Evolutionary conservation across 305 asterid species (phyloP), one percentile per base, ranked within the genome.

Genomic region (Caryopteris hybrid): DNA sequence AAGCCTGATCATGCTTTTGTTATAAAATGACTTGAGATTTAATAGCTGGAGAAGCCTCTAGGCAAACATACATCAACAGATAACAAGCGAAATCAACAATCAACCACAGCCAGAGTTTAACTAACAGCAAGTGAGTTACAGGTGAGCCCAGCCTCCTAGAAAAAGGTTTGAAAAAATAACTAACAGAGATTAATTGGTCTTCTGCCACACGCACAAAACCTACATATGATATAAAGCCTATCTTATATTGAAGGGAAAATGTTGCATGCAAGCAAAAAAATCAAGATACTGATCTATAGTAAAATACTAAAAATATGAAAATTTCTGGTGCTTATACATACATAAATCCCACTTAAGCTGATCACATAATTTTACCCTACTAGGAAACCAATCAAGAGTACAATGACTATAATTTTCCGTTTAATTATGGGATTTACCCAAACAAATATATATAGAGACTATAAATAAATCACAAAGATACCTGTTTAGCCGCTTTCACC

Each of bases 401-500:
- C 10, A 34, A 55, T 5, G 27, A 17, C 12, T 60, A 39, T 25
- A 22, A 31, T 33, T 31, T n/a, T 23, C n/a, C 43, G 33, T 3
- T 18, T 20, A 23, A 34, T 13, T 50, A 9, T 46, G 31, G 41
- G 17, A 54, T 53, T 23, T 11, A 53, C 29, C 42, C 23, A 23
- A 21, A 57, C 17, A 42, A 34, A n/a, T 34, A 10, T 6, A 61
- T 47, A 23, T 18, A 73, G 29, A 39, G 11, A 4, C 45, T 31
- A 61, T 21, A 33, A 27, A 33, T 8, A 18, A 33, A 25, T 12
- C 47, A 21, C 68, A 48, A 36, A 33, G 1, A 25, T 17, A 87
- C 96, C 95, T 87, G 96, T 67, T 89, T 89, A 64, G 96, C 96
- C 38, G 96, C 93, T 74, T 87, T 91, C 59, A 89, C 90, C 68